Evolutionary conservation across 208 protist genomes (phyloP), one percentile per base, ranked within the genome.

Genomic region (Wallacemonas sp.): DNA sequence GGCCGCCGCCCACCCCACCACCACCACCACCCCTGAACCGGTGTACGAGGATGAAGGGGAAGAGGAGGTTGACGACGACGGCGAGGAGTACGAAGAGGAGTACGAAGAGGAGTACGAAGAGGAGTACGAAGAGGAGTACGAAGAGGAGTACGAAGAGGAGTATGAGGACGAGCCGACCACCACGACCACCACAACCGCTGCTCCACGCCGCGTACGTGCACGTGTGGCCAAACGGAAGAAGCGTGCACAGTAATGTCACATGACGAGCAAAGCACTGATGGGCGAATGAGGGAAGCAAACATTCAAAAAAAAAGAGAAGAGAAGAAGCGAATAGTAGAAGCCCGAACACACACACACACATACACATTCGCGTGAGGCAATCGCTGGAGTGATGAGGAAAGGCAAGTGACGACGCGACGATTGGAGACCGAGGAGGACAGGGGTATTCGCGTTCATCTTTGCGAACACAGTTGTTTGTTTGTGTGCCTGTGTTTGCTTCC

Each of bases 31-130:
- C 13, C 33, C 50, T 3, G 21, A 26, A 48, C 17, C 30, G 29
- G 55, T 30, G 3, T 13, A 44, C 2, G n/a, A 19, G 1, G 29
- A 27, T 12, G 29, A 39, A 3, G 12, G 26, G 2, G 30, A 74
- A 1, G 50, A 76, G 19, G 60, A 81, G 8, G 52, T 68, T 1
- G 24, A 74, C 17, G 65, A 66, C 19, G 66, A 71, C 0, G 65
- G 77, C 0, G 66, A 80, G 2, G 74, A 72, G 0, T 29, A 45
- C 22, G 34, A 74, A 19, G 58, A 66, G 5, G 22, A 66, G 1
- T 21, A 75, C 13, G 41, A 76, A 15, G 50, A 67, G 10, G 68
- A 69, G 2, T 24, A 74, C 39, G 21, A 62, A 21, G 27, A 74
- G n/a, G 59, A 65, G 24, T 17, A 78, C 21, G 42, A 65, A n/a